Evolutionary conservation across 2,329 filamentous ascomycete genomes (phyloP), one percentile per base, ranked within the genome.

Genomic region (Waltergamsia citrina): DNA sequence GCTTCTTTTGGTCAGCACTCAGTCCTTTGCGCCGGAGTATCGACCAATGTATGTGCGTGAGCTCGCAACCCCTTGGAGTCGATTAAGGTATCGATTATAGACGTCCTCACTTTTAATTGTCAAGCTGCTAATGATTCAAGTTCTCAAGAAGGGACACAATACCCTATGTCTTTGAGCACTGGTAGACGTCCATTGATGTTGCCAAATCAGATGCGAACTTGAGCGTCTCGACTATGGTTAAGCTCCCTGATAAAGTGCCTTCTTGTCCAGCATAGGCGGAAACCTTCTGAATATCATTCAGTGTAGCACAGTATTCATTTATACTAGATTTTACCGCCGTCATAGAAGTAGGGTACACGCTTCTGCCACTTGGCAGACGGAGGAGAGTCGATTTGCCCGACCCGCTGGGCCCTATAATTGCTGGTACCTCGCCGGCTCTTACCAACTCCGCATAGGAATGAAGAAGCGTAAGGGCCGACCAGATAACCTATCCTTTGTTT

Each of bases 221-320:
- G 39, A 94, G 59, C 0, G 85, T 93, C 61, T 93, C 86, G 19
- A 71, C 67, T 7, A 90, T 83, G 0, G 85, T 93, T 42, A 93
- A 63, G 1, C 81, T 81, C 5, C 85, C 86, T 33, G 90, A 81
- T 10, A 93, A 66, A 1, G 84, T 80, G 62, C 94, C 86, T 43
- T 93, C 85, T 54, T 94, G 86, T 60, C 94, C 86, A 16, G 93
- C 86, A 49, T 87, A 93, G 30, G 76, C 76, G 35, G 74, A 81
- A 32, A 90, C 65, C 31, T 72, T 65, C 14, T 75, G 73, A 44
- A 90, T 81, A 0, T 62, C 61, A 7, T 63, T 52, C 7, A 63
- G 56, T 2, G 74, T 66, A 4, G 76, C 58, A 4, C 57, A 48
- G 3, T 49, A 52, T 20, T 81, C 81, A 53, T 92, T 87, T 20